Percentiles rank a stretch among this genome's conserved stretches.
These are phyloP conservation scores for Westerdykella sp. DNA, from an alignment of 2,329 filamentous ascomycete species.

Conservation along the genomic window DNA sequence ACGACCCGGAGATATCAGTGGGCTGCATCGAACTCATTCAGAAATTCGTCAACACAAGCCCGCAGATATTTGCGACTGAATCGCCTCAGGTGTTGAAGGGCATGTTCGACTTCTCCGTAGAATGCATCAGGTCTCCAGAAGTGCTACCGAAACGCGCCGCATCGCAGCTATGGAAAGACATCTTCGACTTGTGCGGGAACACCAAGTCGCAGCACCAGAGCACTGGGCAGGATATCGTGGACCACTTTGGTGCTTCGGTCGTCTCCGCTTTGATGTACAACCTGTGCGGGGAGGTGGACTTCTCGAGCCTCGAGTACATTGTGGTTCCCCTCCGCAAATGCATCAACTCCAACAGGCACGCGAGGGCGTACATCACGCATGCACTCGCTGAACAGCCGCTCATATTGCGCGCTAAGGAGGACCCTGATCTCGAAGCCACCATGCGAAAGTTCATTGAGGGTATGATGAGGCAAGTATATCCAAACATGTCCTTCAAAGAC, in stretches of 20 bases:
- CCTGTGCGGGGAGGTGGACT: constrained; percentile 32
- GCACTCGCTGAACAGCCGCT: constrained; percentile 27
- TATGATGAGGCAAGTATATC: constrained; percentile 21
- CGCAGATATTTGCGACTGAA: constrained; percentile 57
- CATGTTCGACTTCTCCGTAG: constrained; percentile 66
- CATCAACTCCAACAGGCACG: constrained; percentile 27
- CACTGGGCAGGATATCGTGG: constrained; percentile 31
- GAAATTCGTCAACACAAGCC: constrained; percentile 56
- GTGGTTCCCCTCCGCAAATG: constrained; percentile 28
- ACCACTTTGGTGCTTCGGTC: constrained; percentile 28
- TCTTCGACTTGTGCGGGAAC: constrained; percentile 29
- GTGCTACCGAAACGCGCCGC: constrained; percentile 69
- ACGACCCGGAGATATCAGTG: constrained; percentile 66
- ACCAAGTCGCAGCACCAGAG: constrained; percentile 22
- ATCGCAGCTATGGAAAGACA: constrained; percentile 62
- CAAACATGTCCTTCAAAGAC: not conserved
- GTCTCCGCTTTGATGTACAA: constrained; percentile 29
- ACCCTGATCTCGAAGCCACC: constrained; percentile 22
- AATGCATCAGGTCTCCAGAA: constrained; percentile 64
- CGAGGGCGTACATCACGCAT: constrained; percentile 25
- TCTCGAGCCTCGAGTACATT: constrained; percentile 30
- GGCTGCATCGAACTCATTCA: constrained; percentile 67
- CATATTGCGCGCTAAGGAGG: constrained; percentile 24
- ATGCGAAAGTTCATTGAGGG: constrained; percentile 33
- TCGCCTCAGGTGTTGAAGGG: constrained; percentile 54